Evolutionary conservation across 768 basidiomycete genomes (phyloP), one percentile per base, ranked within the genome.

Genomic region (Galerina marginata): DNA sequence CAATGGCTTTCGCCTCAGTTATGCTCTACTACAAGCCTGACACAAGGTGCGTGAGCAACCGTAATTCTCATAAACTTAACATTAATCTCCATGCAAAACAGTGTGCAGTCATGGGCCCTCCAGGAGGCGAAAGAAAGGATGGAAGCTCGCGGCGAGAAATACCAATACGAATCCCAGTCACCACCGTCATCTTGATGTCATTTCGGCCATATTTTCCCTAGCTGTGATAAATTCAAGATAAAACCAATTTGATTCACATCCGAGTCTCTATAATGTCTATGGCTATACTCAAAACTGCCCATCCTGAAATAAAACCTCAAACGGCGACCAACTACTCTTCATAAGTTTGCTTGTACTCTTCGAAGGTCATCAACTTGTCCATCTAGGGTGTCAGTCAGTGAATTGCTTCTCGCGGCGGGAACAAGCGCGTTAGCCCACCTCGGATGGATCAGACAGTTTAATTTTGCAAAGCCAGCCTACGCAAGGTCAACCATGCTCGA

Each of bases 381-480:
- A 93, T 72, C 92, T 93, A 65, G 37, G 47, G 44, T 43, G 15
- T 53, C 43, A 33, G 42, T 56, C n/a, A 47, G 38, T 23, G 11
- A 48, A 25, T 0, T 26, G 47, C 11, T 15, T 23, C 33, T 9
- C 16, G 37, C 43, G 6, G 33, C 15, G 33, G 16, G 33, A 10
- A n/a, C 9, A 20, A 43, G n/a, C 29, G 20, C 56, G 16, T 12
- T 58, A 59, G 29, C 81, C 42, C 73, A 95, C 92, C 84, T 99
- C 92, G 1, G 81, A 74, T 5, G 90, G 88, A 59, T 92, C 75
- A 20, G 90, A 84, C 46, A 97, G 74, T 72, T 90, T 86, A 69
- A 99, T 89, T 81, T 93, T 96, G 87, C 91, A 95, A 47, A 99
- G 86, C 96, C 96, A 99, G 57, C 96, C 96, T 98, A 64, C 6